phyloP scores from a whole-genome alignment of 164 flowering plant species.

The Aristolochia californica region DNA sequence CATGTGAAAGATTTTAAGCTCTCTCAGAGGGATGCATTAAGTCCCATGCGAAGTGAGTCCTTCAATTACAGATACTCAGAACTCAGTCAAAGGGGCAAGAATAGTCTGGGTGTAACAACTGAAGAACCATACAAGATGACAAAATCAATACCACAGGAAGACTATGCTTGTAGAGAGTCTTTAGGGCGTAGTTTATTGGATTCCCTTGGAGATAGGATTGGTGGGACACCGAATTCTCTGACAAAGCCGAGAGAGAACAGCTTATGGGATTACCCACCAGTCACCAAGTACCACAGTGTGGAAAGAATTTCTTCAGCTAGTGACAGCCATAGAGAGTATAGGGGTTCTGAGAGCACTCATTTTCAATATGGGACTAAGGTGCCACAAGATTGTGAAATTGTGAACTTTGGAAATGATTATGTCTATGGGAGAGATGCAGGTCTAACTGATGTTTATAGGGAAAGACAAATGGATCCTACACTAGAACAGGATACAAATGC shows the following conservation, averaged over 20 bases:
- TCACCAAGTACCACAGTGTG: slow-evolving; percentile 8
- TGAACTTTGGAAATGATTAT: slow-evolving; percentile 12
- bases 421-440: slow-evolving; percentile 17
- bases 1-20: slow-evolving; percentile 6
- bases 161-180: slow-evolving; percentile 15
- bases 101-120: slow-evolving; percentile 5
- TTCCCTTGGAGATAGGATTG: slow-evolving; percentile 9
- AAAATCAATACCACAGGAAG: slow-evolving; percentile 11
- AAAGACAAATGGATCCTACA: slow-evolving; percentile 9
- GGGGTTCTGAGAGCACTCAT: slow-evolving; percentile 14
- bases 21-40: slow-evolving; percentile 6
- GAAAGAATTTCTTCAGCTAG: slow-evolving; percentile 5
- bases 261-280: slow-evolving; percentile 17
- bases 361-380: slow-evolving; percentile 11
- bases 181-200: slow-evolving; percentile 14
- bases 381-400: slow-evolving; percentile 11
- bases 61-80: slow-evolving; percentile 14
- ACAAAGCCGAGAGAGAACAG: slow-evolving; percentile 5
- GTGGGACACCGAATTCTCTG: slow-evolving; percentile 11
- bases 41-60: slow-evolving; percentile 10
- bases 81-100: slow-evolving; percentile 18
- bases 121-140: slow-evolving; percentile 14
- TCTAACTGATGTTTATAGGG: slow-evolving; percentile 10
- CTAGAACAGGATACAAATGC: slow-evolving; percentile 11
- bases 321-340: slow-evolving; percentile 15